Percentiles rank a stretch among this genome's conserved stretches.
phyloP scores from a whole-genome alignment of 768 basidiomycete genomes.

The Podaxis sp. region DNA sequence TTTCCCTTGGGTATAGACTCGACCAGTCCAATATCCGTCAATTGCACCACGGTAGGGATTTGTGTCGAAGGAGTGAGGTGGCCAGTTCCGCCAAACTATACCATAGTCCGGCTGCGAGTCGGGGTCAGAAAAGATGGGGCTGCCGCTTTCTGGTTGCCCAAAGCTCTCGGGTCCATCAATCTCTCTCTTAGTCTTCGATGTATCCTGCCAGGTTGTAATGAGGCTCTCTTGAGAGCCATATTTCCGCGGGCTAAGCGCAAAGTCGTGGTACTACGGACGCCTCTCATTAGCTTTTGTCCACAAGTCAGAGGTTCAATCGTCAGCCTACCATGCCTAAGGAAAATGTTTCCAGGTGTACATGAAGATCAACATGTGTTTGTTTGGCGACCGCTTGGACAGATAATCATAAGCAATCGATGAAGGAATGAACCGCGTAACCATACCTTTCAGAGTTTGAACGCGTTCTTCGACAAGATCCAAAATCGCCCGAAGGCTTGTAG shows the following conservation, averaged over 20 bases:
- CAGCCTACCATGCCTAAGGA: slow-evolving; percentile 31
- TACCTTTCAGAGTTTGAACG: slow-evolving; percentile 30
- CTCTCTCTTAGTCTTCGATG: background rate
- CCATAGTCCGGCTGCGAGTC: background rate
- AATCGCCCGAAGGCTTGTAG: slow-evolving; percentile 27
- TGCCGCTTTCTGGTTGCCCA: background rate
- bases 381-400: slow-evolving; percentile 10
- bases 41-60: background rate
- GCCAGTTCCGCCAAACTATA: background rate
- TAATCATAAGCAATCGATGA: slow-evolving; percentile 5
- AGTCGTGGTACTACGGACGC: background rate
- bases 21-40: background rate
- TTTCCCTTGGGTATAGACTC: background rate
- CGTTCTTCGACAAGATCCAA: slow-evolving; percentile 26
- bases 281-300: background rate
- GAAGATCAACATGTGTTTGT: slow-evolving; percentile 29
- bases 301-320: no score
- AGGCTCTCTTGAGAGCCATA: background rate
- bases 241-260: background rate
- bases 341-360: slow-evolving; percentile 25
- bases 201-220: background rate
- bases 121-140: background rate
- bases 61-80: slow-evolving; percentile 5
- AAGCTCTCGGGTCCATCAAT: background rate
- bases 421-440: background rate